phyloP scores from a whole-genome alignment of 2,329 filamentous ascomycete genomes.

The Phaeosphaeriaceae sp. region DNA sequence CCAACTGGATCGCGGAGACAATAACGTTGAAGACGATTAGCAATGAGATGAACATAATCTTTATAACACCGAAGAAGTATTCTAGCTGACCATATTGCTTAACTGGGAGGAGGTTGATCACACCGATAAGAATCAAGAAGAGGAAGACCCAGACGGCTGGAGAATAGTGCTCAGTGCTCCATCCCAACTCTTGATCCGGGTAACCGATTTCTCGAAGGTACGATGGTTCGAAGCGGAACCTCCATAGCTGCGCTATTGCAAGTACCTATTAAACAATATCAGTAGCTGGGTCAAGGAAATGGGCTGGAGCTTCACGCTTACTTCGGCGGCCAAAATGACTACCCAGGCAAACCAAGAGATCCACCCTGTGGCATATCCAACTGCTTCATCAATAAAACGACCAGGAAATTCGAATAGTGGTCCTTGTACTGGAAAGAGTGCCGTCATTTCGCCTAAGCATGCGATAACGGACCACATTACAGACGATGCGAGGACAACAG shows the following conservation, averaged over 20 bases:
- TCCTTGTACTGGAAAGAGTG: constrained; percentile 85
- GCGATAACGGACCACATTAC: constrained; percentile 49
- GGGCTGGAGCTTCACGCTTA: too few relatives aligned
- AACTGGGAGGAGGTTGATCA: constrained; percentile 86
- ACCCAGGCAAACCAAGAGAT: constrained; percentile 77
- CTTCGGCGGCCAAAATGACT: constrained; percentile 68
- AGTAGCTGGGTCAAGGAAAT: too few relatives aligned
- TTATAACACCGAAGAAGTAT: constrained; percentile 83
- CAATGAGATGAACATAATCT: constrained; percentile 64
- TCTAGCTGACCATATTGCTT: constrained; percentile 86
- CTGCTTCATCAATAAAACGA: constrained; percentile 74
- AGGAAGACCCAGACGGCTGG: constrained; percentile 72
- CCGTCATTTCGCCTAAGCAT: constrained; percentile 80
- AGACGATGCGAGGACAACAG: constrained; percentile 44
- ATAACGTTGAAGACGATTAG: constrained; percentile 54
- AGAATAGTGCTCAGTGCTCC: constrained; percentile 68
- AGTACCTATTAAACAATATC: constrained; percentile 37
- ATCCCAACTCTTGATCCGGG: constrained; percentile 62
- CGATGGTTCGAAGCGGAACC: constrained; percentile 46
- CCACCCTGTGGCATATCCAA: constrained; percentile 56
- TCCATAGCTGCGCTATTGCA: constrained; percentile 50
- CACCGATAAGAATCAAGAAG: constrained; percentile 75
- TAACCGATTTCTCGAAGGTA: constrained; percentile 43
- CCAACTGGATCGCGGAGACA: constrained; percentile 39
- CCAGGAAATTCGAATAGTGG: constrained; percentile 91